Evolutionary conservation across 2,329 filamentous ascomycete species (phyloP), one percentile per base, ranked within the genome.

Genomic region (Cryphonectria parasitica): DNA sequence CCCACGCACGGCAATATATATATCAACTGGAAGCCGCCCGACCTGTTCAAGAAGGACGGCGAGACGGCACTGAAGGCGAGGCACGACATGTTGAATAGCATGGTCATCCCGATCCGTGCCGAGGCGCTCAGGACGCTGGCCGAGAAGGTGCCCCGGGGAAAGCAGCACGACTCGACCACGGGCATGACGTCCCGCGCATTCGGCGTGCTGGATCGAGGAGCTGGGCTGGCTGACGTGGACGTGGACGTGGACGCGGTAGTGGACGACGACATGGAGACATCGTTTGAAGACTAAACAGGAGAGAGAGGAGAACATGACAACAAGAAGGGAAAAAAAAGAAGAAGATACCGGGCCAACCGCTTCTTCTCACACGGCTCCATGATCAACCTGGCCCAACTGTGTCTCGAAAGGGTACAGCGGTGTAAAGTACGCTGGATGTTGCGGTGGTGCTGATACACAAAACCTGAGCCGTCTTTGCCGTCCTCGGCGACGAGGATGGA

Each of bases 1-100:
- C 41, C 73, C 0, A 69, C 69, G 3, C 74, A 77, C 36, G 68
- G 69, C 1, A 77, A 77, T 28, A 19, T 75, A 3, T 77, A 77
- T 28, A 22, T 28, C 8, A 67, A 64, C 25, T 77, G 75, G 75
- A 69, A 73, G 1, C 54, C 74, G 0, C 74, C 74, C 0, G 75
- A 76, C n/a, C 56, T 74, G 0, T 66, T 64, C 28, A 31, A n/a
- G 28, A 13, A 2, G n/a, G 41, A 63, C 45, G 67, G 68, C 58
- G 74, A 6, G 62, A 68, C 17, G 77, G 77, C 67, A 4, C 31
- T 61, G 7, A 72, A 60, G 52, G 74, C 41, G n/a, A 39, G 68
- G 19, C 41, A 70, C n/a, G 4, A 22, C 1, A 66, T 70, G 15
- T 22, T 70, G 22, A 54, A 70, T n/a, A 28, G 41, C 25, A 67